A percentile compares a stretch with the other conserved stretches of the same genome.
Conservation (phyloP, 2,329 filamentous ascomycete genomes). For the Verticillium alfalfae region DNA sequence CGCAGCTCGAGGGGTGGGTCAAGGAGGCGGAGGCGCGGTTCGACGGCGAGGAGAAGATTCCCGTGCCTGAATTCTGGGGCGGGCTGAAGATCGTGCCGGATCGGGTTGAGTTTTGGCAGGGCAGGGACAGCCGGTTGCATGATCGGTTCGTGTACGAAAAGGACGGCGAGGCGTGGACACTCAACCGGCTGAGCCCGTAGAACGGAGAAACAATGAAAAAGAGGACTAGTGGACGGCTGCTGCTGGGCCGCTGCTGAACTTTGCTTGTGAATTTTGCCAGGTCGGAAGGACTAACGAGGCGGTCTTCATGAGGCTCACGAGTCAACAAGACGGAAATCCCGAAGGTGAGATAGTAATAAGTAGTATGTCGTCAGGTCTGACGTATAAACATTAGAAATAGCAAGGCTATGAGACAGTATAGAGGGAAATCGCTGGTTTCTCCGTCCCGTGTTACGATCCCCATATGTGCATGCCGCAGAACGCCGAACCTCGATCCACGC, state of each 20-base stretch:
- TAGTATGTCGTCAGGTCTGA: background rate
- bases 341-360: background rate
- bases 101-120: constrained; percentile 94
- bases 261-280: too few species aligned
- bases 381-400: background rate
- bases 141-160: constrained; percentile 86
- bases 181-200: constrained; percentile 71
- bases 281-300: too few species aligned
- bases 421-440: background rate
- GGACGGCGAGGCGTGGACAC: constrained; percentile 54
- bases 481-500: background rate
- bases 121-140: constrained; percentile 81
- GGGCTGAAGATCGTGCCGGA: constrained; percentile 81
- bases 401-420: background rate
- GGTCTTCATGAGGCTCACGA: too few species aligned
- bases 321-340: background rate
- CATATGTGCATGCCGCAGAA: background rate
- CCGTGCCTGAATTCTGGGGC: constrained; percentile 92
- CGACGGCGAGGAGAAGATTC: constrained; percentile 70
- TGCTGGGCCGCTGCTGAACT: too few species aligned
- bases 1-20: constrained; percentile 71
- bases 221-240: too few species aligned
- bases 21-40: constrained; percentile 72
- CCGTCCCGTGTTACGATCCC: background rate
- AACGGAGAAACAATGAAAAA: too few species aligned